Conservation (phyloP, 306 rosid species). For the Chamaecrista fasciculata region DNA sequence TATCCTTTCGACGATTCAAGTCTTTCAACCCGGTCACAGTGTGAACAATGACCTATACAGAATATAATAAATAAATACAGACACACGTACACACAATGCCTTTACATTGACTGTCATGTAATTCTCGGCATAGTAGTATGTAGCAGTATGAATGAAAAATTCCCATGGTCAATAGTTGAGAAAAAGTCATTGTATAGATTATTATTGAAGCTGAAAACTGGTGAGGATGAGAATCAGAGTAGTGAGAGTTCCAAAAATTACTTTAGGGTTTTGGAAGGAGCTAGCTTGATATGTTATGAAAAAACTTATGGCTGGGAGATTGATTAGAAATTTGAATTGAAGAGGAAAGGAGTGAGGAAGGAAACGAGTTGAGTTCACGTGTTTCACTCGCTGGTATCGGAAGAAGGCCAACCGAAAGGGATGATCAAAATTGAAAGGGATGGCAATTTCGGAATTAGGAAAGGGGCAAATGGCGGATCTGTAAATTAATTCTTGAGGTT, state of each 20-base stretch:
- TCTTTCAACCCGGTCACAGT: background rate
- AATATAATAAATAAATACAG: too few relatives aligned
- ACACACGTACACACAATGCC: too few relatives aligned
- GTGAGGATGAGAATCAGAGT: background rate
- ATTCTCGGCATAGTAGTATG: too few relatives aligned
- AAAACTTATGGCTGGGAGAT: background rate
- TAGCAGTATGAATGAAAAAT: too few relatives aligned
- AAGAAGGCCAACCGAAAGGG: background rate
- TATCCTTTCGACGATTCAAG: background rate
- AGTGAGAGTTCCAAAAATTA: background rate
- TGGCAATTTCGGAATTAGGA: background rate
- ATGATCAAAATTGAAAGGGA: background rate
- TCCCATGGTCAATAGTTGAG: too few relatives aligned
- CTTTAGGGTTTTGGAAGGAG: slow-evolving; percentile 33
- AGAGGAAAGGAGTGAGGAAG: slow-evolving; percentile 23
- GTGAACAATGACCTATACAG: too few relatives aligned
- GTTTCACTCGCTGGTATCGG: slow-evolving; percentile 16
- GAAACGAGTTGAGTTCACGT: slow-evolving; percentile 20
- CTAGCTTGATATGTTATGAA: background rate
- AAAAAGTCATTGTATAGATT: background rate
- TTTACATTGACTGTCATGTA: too few relatives aligned
- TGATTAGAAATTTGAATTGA: slow-evolving; percentile 25
- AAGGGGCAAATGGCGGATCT: slow-evolving; percentile 34
- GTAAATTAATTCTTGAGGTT: slow-evolving; percentile 32
- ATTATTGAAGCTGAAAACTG: slow-evolving; percentile 24